Base-by-base conservation (phyloP, 768 basidiomycete genomes). In the Neoboletus magnificus region DNA sequence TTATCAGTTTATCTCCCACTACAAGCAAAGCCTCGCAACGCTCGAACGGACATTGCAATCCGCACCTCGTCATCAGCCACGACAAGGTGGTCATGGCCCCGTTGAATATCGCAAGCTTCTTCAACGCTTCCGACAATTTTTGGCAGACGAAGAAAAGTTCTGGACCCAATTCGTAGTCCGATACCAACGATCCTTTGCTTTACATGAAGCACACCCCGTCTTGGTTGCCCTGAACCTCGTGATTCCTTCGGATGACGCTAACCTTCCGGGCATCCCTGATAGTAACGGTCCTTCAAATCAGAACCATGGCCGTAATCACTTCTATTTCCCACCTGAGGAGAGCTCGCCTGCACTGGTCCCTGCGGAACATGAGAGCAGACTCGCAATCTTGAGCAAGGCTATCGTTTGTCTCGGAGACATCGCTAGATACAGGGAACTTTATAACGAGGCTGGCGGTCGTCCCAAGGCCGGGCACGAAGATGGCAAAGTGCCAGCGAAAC, bases 321-420 rank as follows among this genome's bases (percentile, higher is more conserved):
- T 78, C 65, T 82, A 79, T 55, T 89, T 90, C 62, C 87, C 87
- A 22, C 74, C 80, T 1, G 83, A 86, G 48, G 80, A 82, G 48
- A 60, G 66, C 36, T 66, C 76, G 37, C 80, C 79, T 10, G 39
- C 73, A 12, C 78, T 77, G 29, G 55, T 57, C 30, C 59, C 62
- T 41, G 58, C 57, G 13, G 58, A 68, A 35, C 82, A 82, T 48
- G 80, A 82, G 54, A 77, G 77, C 56, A 82, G 85, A 54, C 75
- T 95, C n/a, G 81, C 84, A 11, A 84, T 91, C 42, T 74, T 94
- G 41, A 89, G 86, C 74, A 97, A 96, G 74, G 86, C 89, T 9
- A 76, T 99, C 51, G 85, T 98, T 20, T 96, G 90, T 69, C 80
- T 95, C 10, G 97, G 97, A 12, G 97, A 99, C 66, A 86, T 99